Conservation (phyloP, 257 asterid species). For the Rubia yunnanensis region DNA sequence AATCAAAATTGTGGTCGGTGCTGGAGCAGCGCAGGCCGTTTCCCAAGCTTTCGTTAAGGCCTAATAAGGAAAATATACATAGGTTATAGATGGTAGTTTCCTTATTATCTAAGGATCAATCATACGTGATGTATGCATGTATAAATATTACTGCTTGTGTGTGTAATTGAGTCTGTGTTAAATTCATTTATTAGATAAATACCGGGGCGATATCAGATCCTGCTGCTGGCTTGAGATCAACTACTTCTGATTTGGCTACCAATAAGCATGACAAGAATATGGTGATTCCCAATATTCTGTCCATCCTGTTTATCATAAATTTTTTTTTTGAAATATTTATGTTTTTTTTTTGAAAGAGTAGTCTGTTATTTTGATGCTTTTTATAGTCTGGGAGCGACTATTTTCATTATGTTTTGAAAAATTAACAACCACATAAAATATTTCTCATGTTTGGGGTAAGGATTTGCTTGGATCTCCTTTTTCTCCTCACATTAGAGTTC, state of each 20-base stretch:
- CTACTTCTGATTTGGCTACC: neutral
- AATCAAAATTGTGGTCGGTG: slow-evolving; percentile 18
- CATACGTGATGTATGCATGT: too few relatives aligned
- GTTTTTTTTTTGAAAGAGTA: neutral
- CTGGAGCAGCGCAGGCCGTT: slow-evolving; percentile 21
- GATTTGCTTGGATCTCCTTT: neutral
- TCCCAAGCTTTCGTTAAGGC: slow-evolving; percentile 40
- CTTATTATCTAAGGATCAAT: neutral
- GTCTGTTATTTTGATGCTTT: neutral
- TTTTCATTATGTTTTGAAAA: neutral
- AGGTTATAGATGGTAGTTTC: too few relatives aligned
- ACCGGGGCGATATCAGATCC: slow-evolving; percentile 19
- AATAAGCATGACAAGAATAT: slow-evolving; percentile 1
- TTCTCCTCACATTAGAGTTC: neutral
- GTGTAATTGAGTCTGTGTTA: too few relatives aligned
- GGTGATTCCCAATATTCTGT: neutral
- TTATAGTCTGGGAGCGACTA: neutral
- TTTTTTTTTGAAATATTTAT: neutral
- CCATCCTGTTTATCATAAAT: slow-evolving; percentile 3
- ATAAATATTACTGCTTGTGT: neutral
- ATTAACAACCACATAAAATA: neutral
- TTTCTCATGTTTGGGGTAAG: neutral
- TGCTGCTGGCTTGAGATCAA: slow-evolving; percentile 12
- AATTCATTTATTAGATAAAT: neutral
- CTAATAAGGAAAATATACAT: slow-evolving; percentile 9